phyloP scores from a whole-genome alignment of 2,329 filamentous ascomycete species.

The Ceratocystis variospora region DNA sequence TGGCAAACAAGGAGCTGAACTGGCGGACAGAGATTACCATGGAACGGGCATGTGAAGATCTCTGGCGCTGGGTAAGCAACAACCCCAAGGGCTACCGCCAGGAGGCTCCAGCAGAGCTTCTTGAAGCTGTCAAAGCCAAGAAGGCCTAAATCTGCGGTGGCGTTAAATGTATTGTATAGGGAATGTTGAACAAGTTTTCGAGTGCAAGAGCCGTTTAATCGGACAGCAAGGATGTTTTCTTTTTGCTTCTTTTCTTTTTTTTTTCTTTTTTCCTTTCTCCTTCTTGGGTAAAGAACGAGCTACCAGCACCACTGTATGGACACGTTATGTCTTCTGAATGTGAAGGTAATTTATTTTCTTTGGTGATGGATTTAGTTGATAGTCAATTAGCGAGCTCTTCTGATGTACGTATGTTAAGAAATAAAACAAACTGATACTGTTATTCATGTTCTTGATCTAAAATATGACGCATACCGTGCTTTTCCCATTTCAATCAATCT shows the following conservation, averaged over 20 bases:
- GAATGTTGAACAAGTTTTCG: background rate
- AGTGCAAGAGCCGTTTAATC: background rate
- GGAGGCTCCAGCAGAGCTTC: conserved; percentile 68
- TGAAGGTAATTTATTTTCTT: background rate
- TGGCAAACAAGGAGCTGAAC: conserved; percentile 74
- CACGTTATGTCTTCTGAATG: background rate
- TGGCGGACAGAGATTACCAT: conserved; percentile 88
- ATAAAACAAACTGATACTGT: conserved; percentile 21
- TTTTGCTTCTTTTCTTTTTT: background rate
- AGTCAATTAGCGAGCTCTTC: background rate
- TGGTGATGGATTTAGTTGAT: background rate
- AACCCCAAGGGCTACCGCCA: conserved; percentile 93
- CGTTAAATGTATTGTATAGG: conserved; percentile 1
- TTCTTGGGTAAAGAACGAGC: background rate
- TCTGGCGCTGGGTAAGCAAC: conserved; percentile 96
- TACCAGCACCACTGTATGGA: background rate
- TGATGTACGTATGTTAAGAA: conserved; percentile 16
- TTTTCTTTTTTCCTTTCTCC: background rate
- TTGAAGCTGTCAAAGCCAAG: conserved; percentile 50
- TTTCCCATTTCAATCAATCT: conserved; percentile 34
- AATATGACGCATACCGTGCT: background rate
- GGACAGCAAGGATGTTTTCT: background rate
- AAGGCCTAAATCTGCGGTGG: conserved; percentile 14
- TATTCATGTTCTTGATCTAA: background rate
- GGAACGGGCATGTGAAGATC: conserved; percentile 82